phyloP scores from a whole-genome alignment of 306 rosid genomes.

The Styphnolobium japonicum region DNA sequence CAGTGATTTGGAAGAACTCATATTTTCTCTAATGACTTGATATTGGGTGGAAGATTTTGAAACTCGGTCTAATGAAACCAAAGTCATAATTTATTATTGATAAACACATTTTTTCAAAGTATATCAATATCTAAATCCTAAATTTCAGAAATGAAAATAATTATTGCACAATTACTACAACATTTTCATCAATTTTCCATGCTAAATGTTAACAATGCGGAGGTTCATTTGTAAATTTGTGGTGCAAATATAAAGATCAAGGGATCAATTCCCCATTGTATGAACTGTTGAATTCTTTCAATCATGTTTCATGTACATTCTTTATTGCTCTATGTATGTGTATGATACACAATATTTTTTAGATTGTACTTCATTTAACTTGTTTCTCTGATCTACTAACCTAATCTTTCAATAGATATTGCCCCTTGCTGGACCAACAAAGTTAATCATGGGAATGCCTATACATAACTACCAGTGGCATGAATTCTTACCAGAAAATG shows the following conservation, averaged over 20 bases:
- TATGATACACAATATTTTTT: neutral
- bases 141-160: neutral
- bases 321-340: neutral
- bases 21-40: neutral
- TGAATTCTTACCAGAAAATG: conserved; percentile 84
- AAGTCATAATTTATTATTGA: neutral
- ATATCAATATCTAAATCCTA: neutral
- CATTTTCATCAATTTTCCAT: neutral
- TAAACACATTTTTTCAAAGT: neutral
- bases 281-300: conserved; percentile 1
- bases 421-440: conserved; percentile 87
- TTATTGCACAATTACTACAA: neutral
- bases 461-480: conserved; percentile 87
- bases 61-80: neutral
- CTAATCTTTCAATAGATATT: conserved; percentile 55
- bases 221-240: neutral
- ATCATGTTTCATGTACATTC: conserved; percentile 8
- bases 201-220: neutral
- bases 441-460: conserved; percentile 66
- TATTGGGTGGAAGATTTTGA: neutral
- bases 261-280: neutral
- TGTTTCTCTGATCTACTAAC: conserved; percentile 12
- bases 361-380: neutral
- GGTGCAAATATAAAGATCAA: neutral
- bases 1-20: neutral